These are phyloP conservation scores for Huntiella bhutanensis DNA, from an alignment of 2,329 filamentous ascomycete genomes.

Conservation along the genomic window DNA sequence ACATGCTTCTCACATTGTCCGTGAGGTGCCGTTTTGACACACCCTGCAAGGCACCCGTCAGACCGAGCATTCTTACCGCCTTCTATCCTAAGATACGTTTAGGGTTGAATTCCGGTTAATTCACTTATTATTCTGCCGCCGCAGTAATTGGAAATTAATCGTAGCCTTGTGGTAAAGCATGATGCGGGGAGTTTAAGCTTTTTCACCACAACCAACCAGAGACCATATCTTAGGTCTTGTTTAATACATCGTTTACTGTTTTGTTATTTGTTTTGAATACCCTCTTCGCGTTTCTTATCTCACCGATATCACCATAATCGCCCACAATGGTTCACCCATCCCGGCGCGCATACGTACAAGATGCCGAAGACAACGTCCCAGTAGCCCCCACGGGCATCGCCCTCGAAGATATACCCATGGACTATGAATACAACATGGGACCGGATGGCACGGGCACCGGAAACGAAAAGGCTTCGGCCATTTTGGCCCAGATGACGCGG, in stretches of 20 bases:
- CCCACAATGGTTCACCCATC: slow-evolving; percentile 60
- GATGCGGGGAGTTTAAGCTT: too few species aligned
- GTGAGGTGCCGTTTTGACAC: too few species aligned
- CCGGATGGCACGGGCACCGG: slow-evolving; percentile 38
- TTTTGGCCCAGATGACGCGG: slow-evolving; percentile 74
- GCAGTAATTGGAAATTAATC: too few species aligned
- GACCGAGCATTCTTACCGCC: too few species aligned
- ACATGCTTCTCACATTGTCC: too few species aligned
- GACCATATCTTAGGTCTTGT: background rate
- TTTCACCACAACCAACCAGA: background rate
- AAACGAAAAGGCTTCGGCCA: slow-evolving; percentile 66
- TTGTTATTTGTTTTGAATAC: too few species aligned
- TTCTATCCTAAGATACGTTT: too few species aligned
- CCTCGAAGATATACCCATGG: slow-evolving; percentile 35
- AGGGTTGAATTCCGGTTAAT: too few species aligned
- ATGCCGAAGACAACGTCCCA: slow-evolving; percentile 37
- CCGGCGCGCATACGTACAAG: slow-evolving; percentile 86
- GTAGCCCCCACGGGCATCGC: slow-evolving; percentile 21
- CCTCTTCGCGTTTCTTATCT: background rate
- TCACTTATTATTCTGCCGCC: too few species aligned
- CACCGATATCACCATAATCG: background rate
- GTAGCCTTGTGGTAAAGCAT: too few species aligned
- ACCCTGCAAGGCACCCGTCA: too few species aligned
- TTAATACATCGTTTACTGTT: background rate
- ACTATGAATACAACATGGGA: slow-evolving; percentile 64